Conservation (phyloP, 2,329 filamentous ascomycete genomes). For the Penicillium griseofulvum region DNA sequence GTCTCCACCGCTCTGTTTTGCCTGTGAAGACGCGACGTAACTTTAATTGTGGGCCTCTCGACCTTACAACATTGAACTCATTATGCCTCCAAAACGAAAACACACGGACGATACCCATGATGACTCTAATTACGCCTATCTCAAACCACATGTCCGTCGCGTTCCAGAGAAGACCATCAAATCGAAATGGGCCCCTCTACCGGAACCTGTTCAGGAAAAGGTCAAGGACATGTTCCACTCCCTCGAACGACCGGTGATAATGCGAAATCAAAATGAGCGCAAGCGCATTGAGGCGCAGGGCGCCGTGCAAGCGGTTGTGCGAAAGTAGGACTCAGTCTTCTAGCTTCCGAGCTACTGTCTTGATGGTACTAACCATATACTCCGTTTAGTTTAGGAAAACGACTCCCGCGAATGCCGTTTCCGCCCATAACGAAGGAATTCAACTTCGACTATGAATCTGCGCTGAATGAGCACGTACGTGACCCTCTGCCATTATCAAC, state of each 20-base stretch:
- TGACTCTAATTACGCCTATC: constrained; percentile 35
- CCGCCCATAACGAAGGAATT: constrained; percentile 43
- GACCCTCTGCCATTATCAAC: background rate
- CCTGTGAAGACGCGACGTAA: constrained; percentile 16
- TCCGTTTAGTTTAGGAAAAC: constrained; percentile 35
- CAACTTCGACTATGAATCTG: constrained; percentile 45
- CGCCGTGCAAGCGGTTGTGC: constrained; percentile 42
- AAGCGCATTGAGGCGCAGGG: constrained; percentile 44
- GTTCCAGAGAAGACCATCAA: constrained; percentile 45
- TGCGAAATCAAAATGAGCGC: constrained; percentile 41
- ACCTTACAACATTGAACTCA: constrained; percentile 2
- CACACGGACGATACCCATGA: constrained; percentile 21
- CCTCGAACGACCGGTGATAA: constrained; percentile 45
- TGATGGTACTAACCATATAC: background rate
- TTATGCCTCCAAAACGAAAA: constrained; percentile 33
- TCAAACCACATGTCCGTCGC: constrained; percentile 43
- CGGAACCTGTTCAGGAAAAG: constrained; percentile 43
- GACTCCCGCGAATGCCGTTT: constrained; percentile 48
- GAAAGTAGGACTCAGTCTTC: constrained; percentile 33
- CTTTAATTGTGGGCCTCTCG: background rate
- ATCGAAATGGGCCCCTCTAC: constrained; percentile 47
- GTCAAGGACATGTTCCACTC: constrained; percentile 43
- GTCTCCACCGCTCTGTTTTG: constrained; percentile 19
- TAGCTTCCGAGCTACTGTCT: background rate
- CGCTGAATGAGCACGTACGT: constrained; percentile 44